Base-by-base conservation (phyloP, 75 land plant species). In the Pinus tabuliformis region DNA sequence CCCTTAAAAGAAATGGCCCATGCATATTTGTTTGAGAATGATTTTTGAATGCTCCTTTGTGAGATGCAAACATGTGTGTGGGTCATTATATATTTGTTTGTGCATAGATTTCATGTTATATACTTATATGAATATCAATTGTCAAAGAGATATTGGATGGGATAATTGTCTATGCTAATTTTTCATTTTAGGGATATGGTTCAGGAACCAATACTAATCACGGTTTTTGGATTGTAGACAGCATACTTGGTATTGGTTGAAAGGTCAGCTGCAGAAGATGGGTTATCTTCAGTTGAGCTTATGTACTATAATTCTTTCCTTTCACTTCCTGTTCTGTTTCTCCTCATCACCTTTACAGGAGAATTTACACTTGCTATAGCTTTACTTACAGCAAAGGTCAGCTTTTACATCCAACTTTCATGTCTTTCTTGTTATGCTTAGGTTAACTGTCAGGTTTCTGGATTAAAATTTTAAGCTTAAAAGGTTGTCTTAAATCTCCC, bases 181-280 rank as follows among this genome's bases (percentile, higher is more conserved):
- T 21, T 62, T 14, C 20, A 36, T 64, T 64, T 64, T 20, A 64
- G 17, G 6, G 68, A 68, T 68, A 36, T 66, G 20, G 8, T 33
- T 3, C n/a, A 59, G 24, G 16, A 62, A 16, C 36, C 33, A 57
- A 62, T 56, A 73, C 75, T 73, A 57, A 57, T 57, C 28, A 73
- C 56, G 42, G 36, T 8, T 42, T 42, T 73, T 73, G 57, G 6
- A 56, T 42, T 85, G 71, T 90, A 96, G 97, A 96, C 99, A 49
- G 94, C 93, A 87, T 96, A 96, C 77, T 85, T 96, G 72, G 89
- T 96, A 1, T 77, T 96, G 72, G 99, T 96, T 60, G 99, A 96
- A 85, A 90, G 86, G 77, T 94, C 98, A 57, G 99, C 95, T 78
- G 91, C 88, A 65, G 95, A 96, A 77, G 95, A 92, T 83, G 99